Base-by-base conservation (phyloP, 495 filamentous ascomycete species). In the Xylaria venustula region DNA sequence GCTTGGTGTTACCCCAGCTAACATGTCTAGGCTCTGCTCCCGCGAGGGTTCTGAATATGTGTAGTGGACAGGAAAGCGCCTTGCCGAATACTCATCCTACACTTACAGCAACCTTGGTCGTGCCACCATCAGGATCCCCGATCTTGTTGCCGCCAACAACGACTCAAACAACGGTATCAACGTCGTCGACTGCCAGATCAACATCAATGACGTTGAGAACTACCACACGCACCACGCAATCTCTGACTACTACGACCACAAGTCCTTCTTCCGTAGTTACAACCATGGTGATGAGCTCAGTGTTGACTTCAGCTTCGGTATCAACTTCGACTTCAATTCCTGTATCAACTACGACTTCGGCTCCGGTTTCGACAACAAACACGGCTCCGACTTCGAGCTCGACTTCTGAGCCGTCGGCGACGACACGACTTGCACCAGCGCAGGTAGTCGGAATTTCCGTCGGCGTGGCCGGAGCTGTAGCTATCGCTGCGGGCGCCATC, bases 21-120 rank as follows among this genome's bases (percentile, higher is more conserved):
- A 76, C 52, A 50, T 51, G 30, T 28, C 12, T 52, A 78, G 75
- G 64, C 48, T 57, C 68, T 57, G 70, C 62, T 36, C 68, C 64
- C 9, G 64, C 68, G 7, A 75, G 74, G 40, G 84, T 80, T 17
- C 86, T 85, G 64, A 69, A 73, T 50, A 86, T 90, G 70, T 91
- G 88, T 62, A 72, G 75, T 45, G 77, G 76, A 1, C 72, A 87
- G 20, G 51, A 72, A 12, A 76, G 75, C 19, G 83, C 87, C 34
- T 66, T 85, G 19, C 71, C 79, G 9, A 81, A 80, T 62, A 89
- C 87, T 12, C 86, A 88, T 73, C 58, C 78, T 32, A 80, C 81
- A 8, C 82, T 89, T 20, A 83, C 82, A 7, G 86, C 87, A 12
- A 87, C 85, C 0, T 70, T 86, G 32, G 67, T 84, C 14, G 52